These are phyloP conservation scores for Chaetomium sp. DNA, from an alignment of 2,329 filamentous ascomycete species.

Conservation along the genomic window DNA sequence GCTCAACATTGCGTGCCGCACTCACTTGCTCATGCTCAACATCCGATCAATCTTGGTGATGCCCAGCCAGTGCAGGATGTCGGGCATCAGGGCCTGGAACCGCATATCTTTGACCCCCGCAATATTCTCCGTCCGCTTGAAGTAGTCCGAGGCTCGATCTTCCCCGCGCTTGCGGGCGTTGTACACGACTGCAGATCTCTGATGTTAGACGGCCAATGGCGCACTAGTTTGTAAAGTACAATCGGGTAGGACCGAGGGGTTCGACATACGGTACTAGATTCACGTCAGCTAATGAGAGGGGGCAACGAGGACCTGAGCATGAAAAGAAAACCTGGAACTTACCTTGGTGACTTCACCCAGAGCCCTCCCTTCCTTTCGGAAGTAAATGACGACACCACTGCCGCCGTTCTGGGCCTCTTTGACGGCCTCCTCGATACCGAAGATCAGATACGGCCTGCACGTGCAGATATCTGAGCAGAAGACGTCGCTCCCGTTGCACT, in stretches of 20 bases:
- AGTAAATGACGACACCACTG: constrained; percentile 94
- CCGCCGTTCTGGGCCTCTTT: constrained; percentile 94
- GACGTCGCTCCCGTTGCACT: constrained; percentile 94
- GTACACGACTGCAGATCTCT: constrained; percentile 50
- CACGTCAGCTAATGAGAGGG: constrained; percentile 27
- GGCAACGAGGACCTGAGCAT: constrained; percentile 16
- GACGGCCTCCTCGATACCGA: constrained; percentile 94
- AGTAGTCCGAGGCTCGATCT: constrained; percentile 84
- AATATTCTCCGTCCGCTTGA: constrained; percentile 96
- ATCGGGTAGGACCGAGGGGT: not conserved
- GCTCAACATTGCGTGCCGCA: constrained; percentile 14
- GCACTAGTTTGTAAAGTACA: not conserved
- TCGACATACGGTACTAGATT: constrained; percentile 41
- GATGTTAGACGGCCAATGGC: constrained; percentile 19
- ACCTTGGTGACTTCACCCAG: constrained; percentile 95
- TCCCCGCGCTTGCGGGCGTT: constrained; percentile 75
- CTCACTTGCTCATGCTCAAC: constrained; percentile 95
- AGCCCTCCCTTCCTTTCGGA: constrained; percentile 93
- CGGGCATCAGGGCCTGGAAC: constrained; percentile 96
- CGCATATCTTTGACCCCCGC: constrained; percentile 96
- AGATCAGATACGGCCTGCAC: constrained; percentile 90
- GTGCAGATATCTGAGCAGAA: constrained; percentile 98
- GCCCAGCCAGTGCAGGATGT: constrained; percentile 95
- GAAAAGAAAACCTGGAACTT: constrained; percentile 30
- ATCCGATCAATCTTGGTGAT: constrained; percentile 98